phyloP scores from a whole-genome alignment of 139 green algal species.

The Desmodesmus armatus region DNA sequence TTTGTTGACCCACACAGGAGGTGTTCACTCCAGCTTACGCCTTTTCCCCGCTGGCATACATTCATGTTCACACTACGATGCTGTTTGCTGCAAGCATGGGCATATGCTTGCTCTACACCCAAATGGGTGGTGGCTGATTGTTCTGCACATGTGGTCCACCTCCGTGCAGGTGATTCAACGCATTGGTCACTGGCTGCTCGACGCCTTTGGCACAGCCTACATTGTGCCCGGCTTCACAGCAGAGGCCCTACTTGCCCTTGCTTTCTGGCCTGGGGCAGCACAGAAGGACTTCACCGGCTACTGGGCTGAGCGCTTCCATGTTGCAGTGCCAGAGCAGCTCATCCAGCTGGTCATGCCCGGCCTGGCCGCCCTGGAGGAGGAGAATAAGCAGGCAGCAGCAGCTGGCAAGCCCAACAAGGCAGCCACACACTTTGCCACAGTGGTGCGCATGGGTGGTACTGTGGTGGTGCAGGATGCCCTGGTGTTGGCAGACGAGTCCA shows the following conservation, averaged over 20 bases:
- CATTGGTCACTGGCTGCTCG: conserved; percentile 1
- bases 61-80: no score
- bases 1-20: no score
- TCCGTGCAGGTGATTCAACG: neutral
- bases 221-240: conserved; percentile 27
- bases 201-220: neutral
- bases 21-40: no score
- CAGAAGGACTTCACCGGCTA: conserved; percentile 17
- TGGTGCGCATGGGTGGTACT: neutral
- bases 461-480: conserved; percentile 21
- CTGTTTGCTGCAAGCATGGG: no score
- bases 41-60: no score
- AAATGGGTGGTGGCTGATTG: no score
- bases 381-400: neutral
- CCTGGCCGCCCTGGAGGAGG: neutral
- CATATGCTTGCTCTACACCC: no score
- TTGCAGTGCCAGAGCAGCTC: neutral
- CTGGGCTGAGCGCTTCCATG: conserved; percentile 25
- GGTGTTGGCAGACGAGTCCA: conserved; percentile 3
- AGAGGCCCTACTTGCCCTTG: conserved; percentile 15
- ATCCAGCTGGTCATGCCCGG: conserved; percentile 3
- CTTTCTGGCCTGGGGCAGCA: conserved; percentile 8
- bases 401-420: neutral
- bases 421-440: neutral
- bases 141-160: no score